Evolutionary conservation across 1,284 basidiomycete species (phyloP).

Genomic region (Ceratobasidium sp.): DNA sequence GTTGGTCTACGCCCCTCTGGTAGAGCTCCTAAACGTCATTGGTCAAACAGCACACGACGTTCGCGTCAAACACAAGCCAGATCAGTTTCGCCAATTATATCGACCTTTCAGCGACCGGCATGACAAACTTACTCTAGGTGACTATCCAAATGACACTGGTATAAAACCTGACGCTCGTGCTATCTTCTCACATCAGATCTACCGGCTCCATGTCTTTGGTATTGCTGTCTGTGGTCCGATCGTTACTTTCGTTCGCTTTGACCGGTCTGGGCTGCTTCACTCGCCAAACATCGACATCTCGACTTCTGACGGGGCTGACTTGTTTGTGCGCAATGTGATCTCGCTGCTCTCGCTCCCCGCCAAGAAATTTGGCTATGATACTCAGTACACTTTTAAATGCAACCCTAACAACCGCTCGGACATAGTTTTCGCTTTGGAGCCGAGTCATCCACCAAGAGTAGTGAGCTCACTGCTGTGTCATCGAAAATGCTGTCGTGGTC

Average conservation of each 20-base stretch:
- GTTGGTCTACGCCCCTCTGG: background rate
- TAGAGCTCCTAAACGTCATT: background rate
- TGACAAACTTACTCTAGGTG: background rate
- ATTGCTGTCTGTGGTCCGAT: background rate
- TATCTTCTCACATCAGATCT: background rate
- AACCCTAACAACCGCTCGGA: background rate
- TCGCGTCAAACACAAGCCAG: background rate
- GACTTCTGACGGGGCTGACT: background rate
- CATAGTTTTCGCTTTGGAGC: background rate
- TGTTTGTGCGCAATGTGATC: background rate
- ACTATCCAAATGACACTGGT: background rate
- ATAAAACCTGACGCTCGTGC: background rate
- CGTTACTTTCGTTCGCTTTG: background rate
- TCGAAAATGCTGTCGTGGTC: background rate
- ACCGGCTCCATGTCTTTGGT: background rate
- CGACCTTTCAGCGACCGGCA: background rate
- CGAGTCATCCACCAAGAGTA: background rate
- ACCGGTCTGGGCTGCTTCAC: background rate
- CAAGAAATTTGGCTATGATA: background rate
- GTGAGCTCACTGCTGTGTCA: background rate
- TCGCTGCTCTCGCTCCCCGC: background rate
- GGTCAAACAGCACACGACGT: background rate
- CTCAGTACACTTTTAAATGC: background rate
- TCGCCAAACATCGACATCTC: background rate
- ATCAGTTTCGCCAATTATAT: background rate